A percentile compares a stretch with the other conserved stretches of the same genome.
Evolutionary conservation across 345 rosid species (phyloP).

Genomic region (Lepidium aucheri): DNA sequence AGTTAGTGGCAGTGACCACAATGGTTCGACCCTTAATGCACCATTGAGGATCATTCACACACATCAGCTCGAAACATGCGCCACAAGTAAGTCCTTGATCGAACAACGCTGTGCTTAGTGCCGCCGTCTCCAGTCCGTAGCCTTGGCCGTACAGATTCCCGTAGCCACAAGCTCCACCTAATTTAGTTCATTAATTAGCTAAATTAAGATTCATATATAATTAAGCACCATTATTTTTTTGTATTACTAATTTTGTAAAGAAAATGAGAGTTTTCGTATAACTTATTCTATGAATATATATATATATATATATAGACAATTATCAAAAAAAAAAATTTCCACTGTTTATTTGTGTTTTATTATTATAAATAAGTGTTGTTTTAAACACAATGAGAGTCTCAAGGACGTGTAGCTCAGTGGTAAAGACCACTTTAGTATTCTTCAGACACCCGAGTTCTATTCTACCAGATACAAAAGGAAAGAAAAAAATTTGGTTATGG

Average conservation of each 20-base stretch:
- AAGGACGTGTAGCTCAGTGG: too few relatives aligned
- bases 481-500: too few relatives aligned
- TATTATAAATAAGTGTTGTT: not conserved
- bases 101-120: conserved; percentile 62
- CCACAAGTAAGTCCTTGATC: conserved; percentile 64
- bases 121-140: conserved; percentile 64
- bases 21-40: conserved; percentile 52
- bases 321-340: not conserved
- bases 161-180: conserved; percentile 82
- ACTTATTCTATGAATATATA: too few relatives aligned
- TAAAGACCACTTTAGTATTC: too few relatives aligned
- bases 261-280: too few relatives aligned
- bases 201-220: not conserved
- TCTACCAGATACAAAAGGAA: too few relatives aligned
- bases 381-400: not conserved
- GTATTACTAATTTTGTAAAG: not conserved
- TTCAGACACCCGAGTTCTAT: too few relatives aligned
- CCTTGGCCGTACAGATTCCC: conserved; percentile 69
- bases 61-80: conserved; percentile 50
- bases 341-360: not conserved
- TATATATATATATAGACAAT: not conserved
- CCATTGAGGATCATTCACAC: conserved; percentile 70
- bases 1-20: conserved; percentile 71
- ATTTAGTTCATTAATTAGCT: not conserved
- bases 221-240: not conserved